phyloP scores from a whole-genome alignment of 2,329 filamentous ascomycete genomes.

The Diplocarpon mali region DNA sequence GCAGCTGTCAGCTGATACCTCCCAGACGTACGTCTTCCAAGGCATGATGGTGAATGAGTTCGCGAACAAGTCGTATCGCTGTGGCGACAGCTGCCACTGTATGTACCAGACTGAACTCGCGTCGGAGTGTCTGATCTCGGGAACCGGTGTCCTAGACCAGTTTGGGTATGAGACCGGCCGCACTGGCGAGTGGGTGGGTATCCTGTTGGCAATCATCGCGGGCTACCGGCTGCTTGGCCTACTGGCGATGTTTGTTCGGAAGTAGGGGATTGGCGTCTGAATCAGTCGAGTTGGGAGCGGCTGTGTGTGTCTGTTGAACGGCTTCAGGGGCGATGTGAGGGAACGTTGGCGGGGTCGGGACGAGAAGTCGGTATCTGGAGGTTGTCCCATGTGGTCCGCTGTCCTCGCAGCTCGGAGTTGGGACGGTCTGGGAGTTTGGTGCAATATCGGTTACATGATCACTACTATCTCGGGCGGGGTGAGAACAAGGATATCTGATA shows the following conservation, averaged over 20 bases:
- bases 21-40: slow-evolving; percentile 62
- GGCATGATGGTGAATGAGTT: slow-evolving; percentile 95
- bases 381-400: no score
- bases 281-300: neutral
- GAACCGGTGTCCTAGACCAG: slow-evolving; percentile 54
- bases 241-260: slow-evolving; percentile 39
- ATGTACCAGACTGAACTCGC: slow-evolving; percentile 57
- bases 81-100: slow-evolving; percentile 41
- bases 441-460: no score
- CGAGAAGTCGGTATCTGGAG: no score
- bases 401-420: no score
- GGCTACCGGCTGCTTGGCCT: slow-evolving; percentile 62
- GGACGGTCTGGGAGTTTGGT: no score
- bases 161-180: slow-evolving; percentile 59
- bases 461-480: no score
- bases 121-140: slow-evolving; percentile 56
- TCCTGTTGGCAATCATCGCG: slow-evolving; percentile 63
- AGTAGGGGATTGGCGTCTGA: slow-evolving; percentile 8
- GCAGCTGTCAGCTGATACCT: neutral
- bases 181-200: slow-evolving; percentile 61
- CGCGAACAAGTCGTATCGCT: slow-evolving; percentile 49
- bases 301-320: neutral
- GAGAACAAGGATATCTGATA: no score
- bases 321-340: neutral
- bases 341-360: no score